These are phyloP conservation scores for Calonectria crousiana DNA, from an alignment of 2,329 filamentous ascomycete genomes.

Conservation along the genomic window DNA sequence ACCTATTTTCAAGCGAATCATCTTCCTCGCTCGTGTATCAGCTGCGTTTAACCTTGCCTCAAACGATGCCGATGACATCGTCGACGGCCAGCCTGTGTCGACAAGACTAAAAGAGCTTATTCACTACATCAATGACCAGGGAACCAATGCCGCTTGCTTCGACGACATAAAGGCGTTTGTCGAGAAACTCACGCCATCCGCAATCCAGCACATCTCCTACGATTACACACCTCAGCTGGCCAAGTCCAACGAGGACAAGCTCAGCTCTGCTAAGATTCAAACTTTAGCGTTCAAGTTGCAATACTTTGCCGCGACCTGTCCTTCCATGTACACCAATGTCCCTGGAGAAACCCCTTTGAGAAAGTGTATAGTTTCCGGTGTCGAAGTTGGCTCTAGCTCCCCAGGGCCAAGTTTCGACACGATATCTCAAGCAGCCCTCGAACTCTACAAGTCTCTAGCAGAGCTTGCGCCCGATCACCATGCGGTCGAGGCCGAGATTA, in stretches of 20 bases:
- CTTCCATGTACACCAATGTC: constrained; percentile 37
- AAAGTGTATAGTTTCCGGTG: constrained; percentile 42
- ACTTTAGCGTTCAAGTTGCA: constrained; percentile 57
- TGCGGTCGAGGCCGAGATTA: constrained; percentile 40
- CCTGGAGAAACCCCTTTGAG: constrained; percentile 35
- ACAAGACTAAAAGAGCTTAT: constrained; percentile 50
- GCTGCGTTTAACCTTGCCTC: constrained; percentile 51
- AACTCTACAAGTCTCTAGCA: constrained; percentile 31
- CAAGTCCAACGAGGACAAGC: constrained; percentile 40
- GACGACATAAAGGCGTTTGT: constrained; percentile 61
- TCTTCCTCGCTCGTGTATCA: constrained; percentile 53
- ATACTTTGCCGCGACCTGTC: constrained; percentile 58
- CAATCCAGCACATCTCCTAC: constrained; percentile 55
- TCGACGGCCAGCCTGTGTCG: constrained; percentile 44
- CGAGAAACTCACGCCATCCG: constrained; percentile 54
- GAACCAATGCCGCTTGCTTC: constrained; percentile 56
- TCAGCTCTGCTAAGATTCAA: constrained; percentile 43
- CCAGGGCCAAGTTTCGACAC: constrained; percentile 40
- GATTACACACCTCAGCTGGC: constrained; percentile 50
- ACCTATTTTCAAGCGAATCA: constrained; percentile 55
- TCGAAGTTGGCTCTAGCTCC: constrained; percentile 31
- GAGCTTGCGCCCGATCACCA: constrained; percentile 22
- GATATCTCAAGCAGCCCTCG: constrained; percentile 39
- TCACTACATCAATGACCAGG: constrained; percentile 52
- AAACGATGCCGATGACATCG: constrained; percentile 46